A percentile compares a stretch with the other conserved stretches of the same genome.
phyloP scores from a whole-genome alignment of 2,329 filamentous ascomycete species.

The Arthrocladium fulminans region DNA sequence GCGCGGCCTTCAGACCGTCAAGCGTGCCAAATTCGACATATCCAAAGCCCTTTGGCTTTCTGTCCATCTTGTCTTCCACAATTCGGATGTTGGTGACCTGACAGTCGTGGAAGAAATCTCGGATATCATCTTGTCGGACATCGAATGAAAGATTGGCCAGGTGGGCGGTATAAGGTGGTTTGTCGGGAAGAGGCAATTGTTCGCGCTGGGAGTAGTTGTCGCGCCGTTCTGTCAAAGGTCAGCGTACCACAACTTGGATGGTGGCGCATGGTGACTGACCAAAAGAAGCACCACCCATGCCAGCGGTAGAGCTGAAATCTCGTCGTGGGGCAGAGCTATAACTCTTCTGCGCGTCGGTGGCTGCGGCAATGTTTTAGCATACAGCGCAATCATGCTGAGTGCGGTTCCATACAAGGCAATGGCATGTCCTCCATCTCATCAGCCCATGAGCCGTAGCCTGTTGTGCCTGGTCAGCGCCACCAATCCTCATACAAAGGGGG shows the following conservation, averaged over 20 bases:
- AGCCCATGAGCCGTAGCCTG: slow-evolving; percentile 85
- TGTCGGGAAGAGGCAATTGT: slow-evolving; percentile 74
- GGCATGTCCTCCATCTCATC: slow-evolving; percentile 92
- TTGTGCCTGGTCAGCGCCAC: slow-evolving; percentile 22
- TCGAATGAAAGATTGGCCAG: slow-evolving; percentile 96
- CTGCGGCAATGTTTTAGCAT: slow-evolving; percentile 17
- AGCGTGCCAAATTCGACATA: slow-evolving; percentile 88
- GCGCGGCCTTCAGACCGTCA: slow-evolving; percentile 84
- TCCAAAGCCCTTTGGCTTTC: slow-evolving; percentile 93
- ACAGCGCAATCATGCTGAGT: neutral
- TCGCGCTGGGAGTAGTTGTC: slow-evolving; percentile 56
- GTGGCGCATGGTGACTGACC: slow-evolving; percentile 19
- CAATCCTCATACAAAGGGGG: slow-evolving; percentile 11
- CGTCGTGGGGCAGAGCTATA: slow-evolving; percentile 41
- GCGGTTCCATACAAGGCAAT: slow-evolving; percentile 53
- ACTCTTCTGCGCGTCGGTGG: slow-evolving; percentile 34
- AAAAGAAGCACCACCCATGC: slow-evolving; percentile 31
- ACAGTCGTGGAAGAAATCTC: slow-evolving; percentile 76
- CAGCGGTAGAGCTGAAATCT: slow-evolving; percentile 34
- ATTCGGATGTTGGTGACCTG: slow-evolving; percentile 85
- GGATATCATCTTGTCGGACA: slow-evolving; percentile 71
- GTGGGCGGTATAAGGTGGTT: slow-evolving; percentile 91
- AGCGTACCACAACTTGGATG: slow-evolving; percentile 8
- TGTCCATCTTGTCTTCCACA: slow-evolving; percentile 89
- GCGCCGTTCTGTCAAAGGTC: slow-evolving; percentile 23